phyloP scores from a whole-genome alignment of 1,284 basidiomycete genomes.

The Papiliotrema terrestris region DNA sequence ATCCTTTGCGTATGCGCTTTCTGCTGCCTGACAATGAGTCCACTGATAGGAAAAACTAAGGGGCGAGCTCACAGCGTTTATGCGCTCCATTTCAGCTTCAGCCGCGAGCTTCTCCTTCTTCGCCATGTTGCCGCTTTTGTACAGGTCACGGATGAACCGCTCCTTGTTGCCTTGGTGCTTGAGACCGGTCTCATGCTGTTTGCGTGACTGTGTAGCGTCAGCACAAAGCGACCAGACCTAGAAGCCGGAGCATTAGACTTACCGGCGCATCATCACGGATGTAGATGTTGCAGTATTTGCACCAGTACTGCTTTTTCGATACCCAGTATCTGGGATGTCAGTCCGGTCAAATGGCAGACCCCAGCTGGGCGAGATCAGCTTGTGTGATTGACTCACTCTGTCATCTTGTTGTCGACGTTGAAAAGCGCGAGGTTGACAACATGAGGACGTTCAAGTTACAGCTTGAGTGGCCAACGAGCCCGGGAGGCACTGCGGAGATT shows the following conservation, averaged over 20 bases:
- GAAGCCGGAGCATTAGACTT: constrained; percentile 13
- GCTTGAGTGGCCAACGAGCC: not conserved
- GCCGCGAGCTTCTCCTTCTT: constrained; percentile 84
- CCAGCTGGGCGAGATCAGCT: constrained; percentile 13
- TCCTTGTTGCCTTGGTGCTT: constrained; percentile 94
- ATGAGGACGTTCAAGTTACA: no score
- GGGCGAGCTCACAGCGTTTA: constrained; percentile 65
- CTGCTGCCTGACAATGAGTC: constrained; percentile 29
- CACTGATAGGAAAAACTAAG: constrained; percentile 1
- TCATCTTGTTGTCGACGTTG: not conserved
- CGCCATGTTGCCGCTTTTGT: constrained; percentile 85
- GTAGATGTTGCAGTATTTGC: constrained; percentile 51
- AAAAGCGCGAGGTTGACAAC: no score
- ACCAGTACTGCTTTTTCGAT: constrained; percentile 53
- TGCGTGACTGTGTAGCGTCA: constrained; percentile 58
- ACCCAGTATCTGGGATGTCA: constrained; percentile 49
- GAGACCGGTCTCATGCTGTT: constrained; percentile 89
- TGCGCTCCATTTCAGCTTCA: constrained; percentile 75
- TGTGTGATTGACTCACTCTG: not conserved
- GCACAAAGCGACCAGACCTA: not conserved
- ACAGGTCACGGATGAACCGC: constrained; percentile 82
- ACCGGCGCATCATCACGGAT: constrained; percentile 86
- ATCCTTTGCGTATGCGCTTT: constrained; percentile 38
- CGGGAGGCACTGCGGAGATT: no score
- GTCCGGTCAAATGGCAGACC: not conserved